These are phyloP conservation scores for Nitzschia sp. DNA, from an alignment of 108 stramenopile species.

Conservation along the genomic window DNA sequence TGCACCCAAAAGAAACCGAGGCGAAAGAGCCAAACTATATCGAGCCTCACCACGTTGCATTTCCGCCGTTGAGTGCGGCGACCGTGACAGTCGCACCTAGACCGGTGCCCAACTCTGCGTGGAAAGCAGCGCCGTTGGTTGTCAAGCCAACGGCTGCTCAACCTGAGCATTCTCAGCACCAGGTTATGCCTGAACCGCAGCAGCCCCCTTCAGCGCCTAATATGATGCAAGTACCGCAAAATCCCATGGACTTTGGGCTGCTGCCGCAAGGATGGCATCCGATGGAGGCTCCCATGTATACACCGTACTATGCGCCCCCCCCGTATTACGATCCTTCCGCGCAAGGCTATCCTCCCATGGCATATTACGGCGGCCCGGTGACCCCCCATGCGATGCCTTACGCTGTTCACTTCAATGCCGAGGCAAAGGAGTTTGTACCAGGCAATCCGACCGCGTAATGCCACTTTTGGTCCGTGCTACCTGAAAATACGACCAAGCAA, in stretches of 20 bases:
- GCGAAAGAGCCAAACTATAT: constrained; percentile 26
- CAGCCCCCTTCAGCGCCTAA: not conserved
- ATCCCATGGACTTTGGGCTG: not conserved
- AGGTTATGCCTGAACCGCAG: not conserved
- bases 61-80: constrained; percentile 29
- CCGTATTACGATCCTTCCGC: constrained; percentile 7
- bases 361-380: constrained; percentile 8
- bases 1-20: constrained; percentile 65
- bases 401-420: constrained; percentile 28
- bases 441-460: constrained; percentile 1
- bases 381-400: constrained; percentile 1
- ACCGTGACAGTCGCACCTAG: not conserved
- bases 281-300: constrained; percentile 9
- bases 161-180: too few relatives aligned
- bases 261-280: constrained; percentile 1
- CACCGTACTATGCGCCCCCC: constrained; percentile 11
- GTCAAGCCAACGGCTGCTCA: not conserved
- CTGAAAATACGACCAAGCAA: too few relatives aligned
- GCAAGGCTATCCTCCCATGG: not conserved
- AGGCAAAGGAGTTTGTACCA: constrained; percentile 43
- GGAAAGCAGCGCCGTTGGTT: constrained; percentile 13
- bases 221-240: not conserved
- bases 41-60: constrained; percentile 26
- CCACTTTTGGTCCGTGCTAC: not conserved
- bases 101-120: constrained; percentile 30